Conservation (phyloP, 352 stramenopile genomes). For the Phytophthora pistaciae region DNA sequence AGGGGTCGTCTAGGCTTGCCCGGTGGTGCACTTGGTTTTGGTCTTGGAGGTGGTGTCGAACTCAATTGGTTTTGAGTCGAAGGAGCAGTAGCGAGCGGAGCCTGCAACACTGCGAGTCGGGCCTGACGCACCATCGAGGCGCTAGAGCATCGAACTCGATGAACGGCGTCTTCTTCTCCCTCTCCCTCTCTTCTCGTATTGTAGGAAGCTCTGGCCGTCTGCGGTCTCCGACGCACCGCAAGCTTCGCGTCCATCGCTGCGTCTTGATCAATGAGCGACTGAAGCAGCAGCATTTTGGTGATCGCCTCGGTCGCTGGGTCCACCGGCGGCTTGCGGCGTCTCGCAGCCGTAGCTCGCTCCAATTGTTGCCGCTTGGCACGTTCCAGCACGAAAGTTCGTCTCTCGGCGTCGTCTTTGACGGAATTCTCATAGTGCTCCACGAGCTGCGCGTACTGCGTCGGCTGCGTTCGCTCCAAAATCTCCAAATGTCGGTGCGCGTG, state of each 20-base stretch:
- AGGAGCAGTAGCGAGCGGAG: conserved; percentile 13
- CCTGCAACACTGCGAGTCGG: conserved; percentile 50
- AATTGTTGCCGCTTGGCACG: conserved; percentile 35
- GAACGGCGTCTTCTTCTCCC: not conserved
- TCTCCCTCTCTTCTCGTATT: not conserved
- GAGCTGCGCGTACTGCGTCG: conserved; percentile 50
- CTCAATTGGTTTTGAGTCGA: not conserved
- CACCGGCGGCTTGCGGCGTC: conserved; percentile 46
- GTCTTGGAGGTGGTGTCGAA: not conserved
- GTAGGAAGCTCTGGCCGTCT: conserved; percentile 15
- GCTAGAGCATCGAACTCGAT: conserved; percentile 48
- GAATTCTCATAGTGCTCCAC: conserved; percentile 47
- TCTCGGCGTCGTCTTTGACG: conserved; percentile 49
- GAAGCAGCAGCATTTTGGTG: conserved; percentile 34
- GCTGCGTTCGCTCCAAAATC: conserved; percentile 53
- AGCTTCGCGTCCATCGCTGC: conserved; percentile 15
- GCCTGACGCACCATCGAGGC: conserved; percentile 58
- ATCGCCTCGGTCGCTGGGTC: conserved; percentile 37
- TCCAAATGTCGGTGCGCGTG: conserved; percentile 53
- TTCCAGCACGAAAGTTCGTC: conserved; percentile 44
- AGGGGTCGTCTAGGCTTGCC: conserved; percentile 1
- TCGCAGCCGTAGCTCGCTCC: conserved; percentile 34
- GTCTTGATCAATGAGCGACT: conserved; percentile 41
- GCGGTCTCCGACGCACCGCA: conserved; percentile 8
- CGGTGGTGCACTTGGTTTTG: not conserved